These are phyloP conservation scores for Tuber magnatum DNA, from an alignment of 495 filamentous ascomycete species.

Conservation along the genomic window DNA sequence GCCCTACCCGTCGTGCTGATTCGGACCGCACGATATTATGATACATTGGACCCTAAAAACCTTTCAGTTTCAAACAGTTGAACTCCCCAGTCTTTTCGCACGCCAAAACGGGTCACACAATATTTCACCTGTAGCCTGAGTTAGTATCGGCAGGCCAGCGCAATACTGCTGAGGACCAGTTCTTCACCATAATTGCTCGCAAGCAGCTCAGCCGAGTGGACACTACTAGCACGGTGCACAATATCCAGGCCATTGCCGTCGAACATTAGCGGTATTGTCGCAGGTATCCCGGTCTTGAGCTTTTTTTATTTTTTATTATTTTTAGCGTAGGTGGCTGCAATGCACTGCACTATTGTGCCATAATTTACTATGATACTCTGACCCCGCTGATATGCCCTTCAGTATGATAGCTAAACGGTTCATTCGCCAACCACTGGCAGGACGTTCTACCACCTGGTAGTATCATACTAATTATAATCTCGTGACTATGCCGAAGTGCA, in stretches of 20 bases:
- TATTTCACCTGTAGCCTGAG: not conserved
- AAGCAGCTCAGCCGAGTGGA: not conserved
- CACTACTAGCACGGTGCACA: not conserved
- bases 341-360: not conserved
- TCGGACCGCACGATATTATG: not conserved
- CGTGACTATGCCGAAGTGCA: not conserved
- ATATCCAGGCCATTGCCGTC: not conserved
- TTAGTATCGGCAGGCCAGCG: not conserved
- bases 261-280: not conserved
- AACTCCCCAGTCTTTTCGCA: not conserved
- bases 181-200: not conserved
- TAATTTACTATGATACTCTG: too few relatives aligned
- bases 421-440: not conserved
- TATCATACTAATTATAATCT: not conserved
- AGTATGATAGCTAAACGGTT: not conserved
- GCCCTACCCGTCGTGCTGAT: not conserved
- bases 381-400: not conserved
- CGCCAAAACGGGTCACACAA: not conserved
- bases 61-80: not conserved
- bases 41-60: not conserved
- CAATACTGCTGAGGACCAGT: not conserved
- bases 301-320: too few relatives aligned
- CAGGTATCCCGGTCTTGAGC: not conserved
- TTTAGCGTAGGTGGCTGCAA: not conserved
- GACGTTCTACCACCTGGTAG: not conserved